Evolutionary conservation across 441 rosid genomes (phyloP).

Genomic region (Dalechampia spathulata): DNA sequence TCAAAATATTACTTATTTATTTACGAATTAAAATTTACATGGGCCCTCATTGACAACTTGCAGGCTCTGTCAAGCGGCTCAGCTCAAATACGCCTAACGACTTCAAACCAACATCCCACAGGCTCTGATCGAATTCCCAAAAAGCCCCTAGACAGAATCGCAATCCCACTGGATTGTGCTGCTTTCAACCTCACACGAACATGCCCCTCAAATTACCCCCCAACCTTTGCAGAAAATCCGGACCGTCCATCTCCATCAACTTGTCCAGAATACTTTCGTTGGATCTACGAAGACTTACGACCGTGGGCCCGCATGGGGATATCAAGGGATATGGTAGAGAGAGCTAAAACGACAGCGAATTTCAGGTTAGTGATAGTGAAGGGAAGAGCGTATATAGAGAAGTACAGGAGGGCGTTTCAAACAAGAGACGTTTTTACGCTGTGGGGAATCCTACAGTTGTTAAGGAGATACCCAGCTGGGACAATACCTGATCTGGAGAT

Average conservation of each 20-base stretch:
- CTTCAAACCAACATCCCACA: not conserved
- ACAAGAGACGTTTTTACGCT: slow-evolving; percentile 53
- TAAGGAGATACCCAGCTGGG: slow-evolving; percentile 49
- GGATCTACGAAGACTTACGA: slow-evolving; percentile 65
- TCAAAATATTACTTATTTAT: no score
- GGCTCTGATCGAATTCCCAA: not conserved
- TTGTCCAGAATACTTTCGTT: slow-evolving; percentile 74
- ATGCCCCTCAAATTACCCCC: slow-evolving; percentile 38
- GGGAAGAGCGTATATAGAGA: slow-evolving; percentile 52
- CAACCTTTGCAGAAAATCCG: not conserved
- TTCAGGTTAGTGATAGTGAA: slow-evolving; percentile 42
- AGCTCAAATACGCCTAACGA: slow-evolving; percentile 5
- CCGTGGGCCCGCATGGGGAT: slow-evolving; percentile 62
- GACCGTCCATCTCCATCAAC: slow-evolving; percentile 16
- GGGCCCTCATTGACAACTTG: not conserved
- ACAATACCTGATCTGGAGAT: slow-evolving; percentile 54
- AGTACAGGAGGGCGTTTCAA: slow-evolving; percentile 32
- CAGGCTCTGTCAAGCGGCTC: slow-evolving; percentile 19
- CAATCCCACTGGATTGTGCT: slow-evolving; percentile 39
- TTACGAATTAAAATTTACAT: no score
- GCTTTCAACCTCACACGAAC: slow-evolving; percentile 20
- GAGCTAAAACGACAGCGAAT: slow-evolving; percentile 43
- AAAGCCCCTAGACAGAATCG: slow-evolving; percentile 14
- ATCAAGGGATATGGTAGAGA: slow-evolving; percentile 39
- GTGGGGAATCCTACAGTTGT: slow-evolving; percentile 65